These are phyloP conservation scores for Halophytophthora polymorphica DNA, from an alignment of 352 stramenopile species.

Conservation along the genomic window DNA sequence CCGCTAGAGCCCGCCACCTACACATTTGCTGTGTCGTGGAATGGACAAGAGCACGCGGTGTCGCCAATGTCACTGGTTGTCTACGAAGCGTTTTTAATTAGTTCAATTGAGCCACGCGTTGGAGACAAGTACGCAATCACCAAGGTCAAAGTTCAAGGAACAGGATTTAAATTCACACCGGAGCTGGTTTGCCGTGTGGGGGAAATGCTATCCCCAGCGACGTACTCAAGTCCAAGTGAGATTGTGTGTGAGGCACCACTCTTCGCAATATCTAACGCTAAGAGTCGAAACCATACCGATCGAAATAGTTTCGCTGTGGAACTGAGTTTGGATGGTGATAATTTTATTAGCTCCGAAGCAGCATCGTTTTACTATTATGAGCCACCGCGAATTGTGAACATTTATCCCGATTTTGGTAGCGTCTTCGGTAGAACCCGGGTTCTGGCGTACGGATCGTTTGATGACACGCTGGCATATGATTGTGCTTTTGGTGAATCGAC, in stretches of 20 bases:
- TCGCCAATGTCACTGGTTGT: constrained; percentile 8
- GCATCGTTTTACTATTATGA: constrained; percentile 23
- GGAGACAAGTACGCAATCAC: constrained; percentile 14
- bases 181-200: constrained; percentile 32
- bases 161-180: constrained; percentile 18
- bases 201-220: constrained; percentile 3
- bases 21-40: constrained; percentile 36
- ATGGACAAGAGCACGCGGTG: constrained; percentile 24
- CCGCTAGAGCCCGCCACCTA: constrained; percentile 23
- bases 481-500: constrained; percentile 19
- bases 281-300: background rate
- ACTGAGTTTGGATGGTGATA: constrained; percentile 27
- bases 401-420: constrained; percentile 25
- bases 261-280: constrained; percentile 1
- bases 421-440: constrained; percentile 23
- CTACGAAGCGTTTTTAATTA: constrained; percentile 19
- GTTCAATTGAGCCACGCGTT: constrained; percentile 15
- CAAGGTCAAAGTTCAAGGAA: constrained; percentile 20
- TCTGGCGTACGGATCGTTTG: constrained; percentile 14
- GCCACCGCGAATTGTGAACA: constrained; percentile 5
- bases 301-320: constrained; percentile 9
- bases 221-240: constrained; percentile 23
- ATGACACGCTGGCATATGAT: constrained; percentile 22
- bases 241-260: constrained; percentile 17
- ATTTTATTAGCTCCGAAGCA: constrained; percentile 13